Base-by-base conservation (phyloP, 345 rosid genomes). In the Geranium rotundifolium region DNA sequence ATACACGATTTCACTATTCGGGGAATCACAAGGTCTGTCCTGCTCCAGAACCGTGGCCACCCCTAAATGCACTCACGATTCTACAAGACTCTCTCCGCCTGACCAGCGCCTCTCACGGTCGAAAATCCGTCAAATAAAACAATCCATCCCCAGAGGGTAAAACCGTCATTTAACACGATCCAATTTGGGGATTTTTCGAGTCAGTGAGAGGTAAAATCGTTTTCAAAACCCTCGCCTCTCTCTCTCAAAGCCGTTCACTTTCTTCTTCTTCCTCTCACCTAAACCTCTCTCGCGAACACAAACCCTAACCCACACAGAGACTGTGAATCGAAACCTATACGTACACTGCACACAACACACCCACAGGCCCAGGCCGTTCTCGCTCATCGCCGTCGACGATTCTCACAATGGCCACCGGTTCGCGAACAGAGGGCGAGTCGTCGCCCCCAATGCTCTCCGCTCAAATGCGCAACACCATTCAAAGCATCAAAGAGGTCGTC, bases 401-500 rank as follows among this genome's bases (percentile, higher is more conserved):
- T 61, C 17, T 3, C 41, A 15, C 61, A 65, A 84, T 86, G 89
- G 83, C 75, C 71, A 57, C 78, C 46, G 65, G 73, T 66, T 65
- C 69, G 19, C 67, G 62, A 75, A 60, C 65, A 69, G 72, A 73
- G 10, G 77, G 66, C 17, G 64, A 58, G 30, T 37, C 68, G 30
- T 37, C 68, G 12, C 27, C 27, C 27, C 75, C 63, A 60, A 75
- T 65, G 37, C 57, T 81, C 29, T 71, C 95, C 8, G 82, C 84
- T 23, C 59, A 60, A 68, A 74, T 85, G 70, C 86, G 73, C 72
- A 82, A 69, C 60, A 83, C 78, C 50, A 88, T 91, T 34, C 86
- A 76, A 56, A 75, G 84, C 29, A 88, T 91, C 37, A 88, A 84
- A 67, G 98, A 91, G 69, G 74, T 91, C 17, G 83, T 88, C n/a